Conservation (phyloP, 805 yeast species). For the Candida verbasci region DNA sequence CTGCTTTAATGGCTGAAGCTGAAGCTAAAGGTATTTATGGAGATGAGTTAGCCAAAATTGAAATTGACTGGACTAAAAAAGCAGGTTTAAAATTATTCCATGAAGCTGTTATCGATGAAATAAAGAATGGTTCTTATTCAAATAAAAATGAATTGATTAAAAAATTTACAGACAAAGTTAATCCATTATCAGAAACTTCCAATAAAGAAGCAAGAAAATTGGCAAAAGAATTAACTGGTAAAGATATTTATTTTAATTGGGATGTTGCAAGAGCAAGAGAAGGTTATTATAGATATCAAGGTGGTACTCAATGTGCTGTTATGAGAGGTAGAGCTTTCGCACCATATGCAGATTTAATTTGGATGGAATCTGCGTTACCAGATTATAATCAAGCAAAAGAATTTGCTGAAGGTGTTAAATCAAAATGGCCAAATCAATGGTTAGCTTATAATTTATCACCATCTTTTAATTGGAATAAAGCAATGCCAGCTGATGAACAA, state of each 20-base stretch:
- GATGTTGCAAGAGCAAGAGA: constrained; percentile 92
- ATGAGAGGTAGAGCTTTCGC: constrained; percentile 95
- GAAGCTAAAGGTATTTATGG: constrained; percentile 73
- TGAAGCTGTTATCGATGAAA: constrained; percentile 85
- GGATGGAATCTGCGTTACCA: constrained; percentile 98
- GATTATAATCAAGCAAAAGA: constrained; percentile 91
- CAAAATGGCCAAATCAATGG: constrained; percentile 85
- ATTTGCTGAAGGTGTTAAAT: constrained; percentile 87
- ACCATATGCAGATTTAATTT: constrained; percentile 90
- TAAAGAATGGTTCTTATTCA: constrained; percentile 53
- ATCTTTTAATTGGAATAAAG: constrained; percentile 95
- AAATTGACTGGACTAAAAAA: constrained; percentile 72
- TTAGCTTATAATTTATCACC: constrained; percentile 95
- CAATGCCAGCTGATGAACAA: constrained; percentile 84
- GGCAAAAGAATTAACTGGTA: constrained; percentile 72
- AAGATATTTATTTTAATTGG: constrained; percentile 90
- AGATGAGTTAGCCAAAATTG: constrained; percentile 64
- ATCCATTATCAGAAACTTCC: constrained; percentile 72
- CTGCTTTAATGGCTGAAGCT: constrained; percentile 76
- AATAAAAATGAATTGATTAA: constrained; percentile 62
- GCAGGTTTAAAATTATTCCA: constrained; percentile 87
- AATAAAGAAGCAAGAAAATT: constrained; percentile 74
- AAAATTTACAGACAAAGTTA: constrained; percentile 62
- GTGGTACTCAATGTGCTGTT: constrained; percentile 96
- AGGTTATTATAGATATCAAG: constrained; percentile 93